phyloP scores from a whole-genome alignment of 345 rosid genomes.

The Syzygium jambos region DNA sequence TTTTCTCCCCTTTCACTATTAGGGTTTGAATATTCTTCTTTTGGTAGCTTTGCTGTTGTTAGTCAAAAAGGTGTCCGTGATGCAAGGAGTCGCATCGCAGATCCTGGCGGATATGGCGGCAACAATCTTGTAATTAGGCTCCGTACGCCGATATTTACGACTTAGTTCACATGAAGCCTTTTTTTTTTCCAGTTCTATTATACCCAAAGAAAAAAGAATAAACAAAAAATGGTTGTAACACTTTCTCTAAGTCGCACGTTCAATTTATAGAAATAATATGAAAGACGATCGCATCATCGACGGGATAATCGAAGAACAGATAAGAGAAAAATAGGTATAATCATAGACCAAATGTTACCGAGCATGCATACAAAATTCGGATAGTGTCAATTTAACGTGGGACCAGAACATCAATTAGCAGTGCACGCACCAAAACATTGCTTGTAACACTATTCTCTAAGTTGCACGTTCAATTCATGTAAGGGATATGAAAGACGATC shows the following conservation, averaged over 20 bases:
- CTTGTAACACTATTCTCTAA: neutral
- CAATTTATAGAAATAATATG: too few relatives aligned
- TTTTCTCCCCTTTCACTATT: neutral
- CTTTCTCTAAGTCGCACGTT: too few relatives aligned
- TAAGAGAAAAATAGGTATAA: neutral
- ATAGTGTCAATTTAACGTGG: neutral
- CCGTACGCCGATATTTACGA: neutral
- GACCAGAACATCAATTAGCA: neutral
- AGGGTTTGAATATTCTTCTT: neutral
- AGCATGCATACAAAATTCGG: neutral
- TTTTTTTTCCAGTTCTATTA: neutral
- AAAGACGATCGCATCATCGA: neutral
- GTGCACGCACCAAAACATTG: neutral
- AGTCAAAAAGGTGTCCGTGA: neutral
- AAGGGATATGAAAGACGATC: neutral
- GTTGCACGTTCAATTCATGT: neutral
- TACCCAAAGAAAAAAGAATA: neutral
- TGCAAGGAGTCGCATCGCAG: neutral
- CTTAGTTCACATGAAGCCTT: neutral
- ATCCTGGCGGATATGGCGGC: neutral
- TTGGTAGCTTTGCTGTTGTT: neutral
- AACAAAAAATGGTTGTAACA: too few relatives aligned
- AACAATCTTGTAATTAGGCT: neutral
- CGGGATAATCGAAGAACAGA: neutral
- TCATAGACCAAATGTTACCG: neutral